These are phyloP conservation scores for Sclerotinia subarctica DNA, from an alignment of 2,329 filamentous ascomycete species.

Conservation along the genomic window DNA sequence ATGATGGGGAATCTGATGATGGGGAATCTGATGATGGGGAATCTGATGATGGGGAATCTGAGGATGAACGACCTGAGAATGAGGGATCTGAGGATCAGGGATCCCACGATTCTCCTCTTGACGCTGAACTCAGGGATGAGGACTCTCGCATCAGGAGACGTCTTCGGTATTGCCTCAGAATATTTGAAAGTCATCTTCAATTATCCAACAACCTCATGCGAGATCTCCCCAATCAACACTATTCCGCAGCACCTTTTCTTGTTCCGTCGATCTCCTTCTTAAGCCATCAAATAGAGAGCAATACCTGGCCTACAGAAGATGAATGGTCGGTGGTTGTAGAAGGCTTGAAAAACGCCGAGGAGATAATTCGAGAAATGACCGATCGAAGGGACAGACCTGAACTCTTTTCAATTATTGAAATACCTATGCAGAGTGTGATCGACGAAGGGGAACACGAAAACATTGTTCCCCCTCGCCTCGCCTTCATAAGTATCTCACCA, in stretches of 20 bases:
- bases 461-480: neutral
- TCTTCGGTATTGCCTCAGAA: no score
- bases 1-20: no score
- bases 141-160: no score
- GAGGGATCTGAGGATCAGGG: no score
- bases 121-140: no score
- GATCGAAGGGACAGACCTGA: no score
- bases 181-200: no score
- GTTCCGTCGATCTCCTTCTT: neutral
- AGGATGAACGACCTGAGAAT: no score
- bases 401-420: no score
- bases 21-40: no score
- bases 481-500: neutral
- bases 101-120: no score
- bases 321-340: neutral
- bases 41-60: no score
- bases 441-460: neutral
- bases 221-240: neutral
- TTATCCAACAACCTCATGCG: neutral
- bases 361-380: neutral
- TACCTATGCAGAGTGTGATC: neutral
- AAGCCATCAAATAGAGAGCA: neutral
- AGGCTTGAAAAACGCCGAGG: neutral
- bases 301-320: neutral
- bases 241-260: neutral